Percentiles rank a stretch among this genome's conserved stretches.
Conservation (phyloP, 2,329 filamentous ascomycete species). For the Pseudogymnoascus sp. region DNA sequence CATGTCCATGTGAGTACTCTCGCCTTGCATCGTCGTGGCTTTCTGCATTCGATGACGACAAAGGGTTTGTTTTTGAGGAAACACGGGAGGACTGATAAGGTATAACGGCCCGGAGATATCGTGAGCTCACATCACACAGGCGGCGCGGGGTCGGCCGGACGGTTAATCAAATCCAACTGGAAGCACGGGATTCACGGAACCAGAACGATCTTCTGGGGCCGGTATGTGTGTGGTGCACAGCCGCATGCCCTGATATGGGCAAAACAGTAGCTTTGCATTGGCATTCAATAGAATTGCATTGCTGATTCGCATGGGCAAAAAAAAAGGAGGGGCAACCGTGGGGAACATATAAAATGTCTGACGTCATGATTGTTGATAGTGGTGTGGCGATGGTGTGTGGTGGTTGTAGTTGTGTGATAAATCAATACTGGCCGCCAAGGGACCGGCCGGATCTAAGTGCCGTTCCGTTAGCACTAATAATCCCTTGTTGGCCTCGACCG, state of each 20-base stretch:
- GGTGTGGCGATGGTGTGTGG: neutral
- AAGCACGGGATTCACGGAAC: neutral
- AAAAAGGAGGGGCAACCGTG: slow-evolving; percentile 2
- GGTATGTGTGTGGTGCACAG: neutral
- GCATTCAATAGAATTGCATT: neutral
- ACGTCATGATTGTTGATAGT: neutral
- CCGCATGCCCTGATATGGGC: neutral
- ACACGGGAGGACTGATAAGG: neutral
- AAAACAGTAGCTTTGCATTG: neutral
- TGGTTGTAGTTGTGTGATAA: neutral
- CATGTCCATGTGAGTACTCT: neutral
- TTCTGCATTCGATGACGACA: neutral
- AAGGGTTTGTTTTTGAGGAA: neutral
- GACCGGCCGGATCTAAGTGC: neutral
- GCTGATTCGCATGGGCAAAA: neutral
- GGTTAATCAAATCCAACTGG: neutral
- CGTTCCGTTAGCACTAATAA: neutral
- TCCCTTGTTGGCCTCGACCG: neutral
- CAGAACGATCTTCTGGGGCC: neutral
- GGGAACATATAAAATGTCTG: neutral
- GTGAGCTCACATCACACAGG: neutral
- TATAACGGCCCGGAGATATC: neutral
- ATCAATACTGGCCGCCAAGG: slow-evolving; percentile 1
- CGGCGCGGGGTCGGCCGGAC: neutral
- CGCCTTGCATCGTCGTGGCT: neutral